Evolutionary conservation across 352 stramenopile genomes (phyloP), one percentile per base, ranked within the genome.

Genomic region (Phytophthora quininea): DNA sequence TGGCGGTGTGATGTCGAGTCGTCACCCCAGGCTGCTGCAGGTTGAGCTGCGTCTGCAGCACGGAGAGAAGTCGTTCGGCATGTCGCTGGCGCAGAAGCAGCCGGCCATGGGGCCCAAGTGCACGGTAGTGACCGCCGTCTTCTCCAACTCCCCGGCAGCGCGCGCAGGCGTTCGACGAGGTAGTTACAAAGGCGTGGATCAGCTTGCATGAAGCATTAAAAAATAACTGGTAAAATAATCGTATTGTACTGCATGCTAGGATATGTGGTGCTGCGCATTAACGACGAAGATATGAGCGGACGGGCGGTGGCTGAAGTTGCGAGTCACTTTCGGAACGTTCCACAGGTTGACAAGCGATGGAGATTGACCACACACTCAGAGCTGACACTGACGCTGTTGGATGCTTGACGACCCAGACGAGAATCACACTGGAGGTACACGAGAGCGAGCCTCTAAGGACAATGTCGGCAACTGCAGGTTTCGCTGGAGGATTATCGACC

Each of bases 51-150:
- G 47, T n/a, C 83, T 89, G 58, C 58, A 58, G 9, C n/a, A 66
- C 14, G 65, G 71, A 40, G 85, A 93, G 50, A 64, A 69, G 3
- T 89, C 80, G 14, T 93, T 93, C 47, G 85, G 85, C 48, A 91
- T 93, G 79, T 88, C 80, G 46, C 67, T 92, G 10, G 79, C 80
- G 33, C 77, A 86, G 55, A 69, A 68, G 31, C 59, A 50, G 0
- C 48, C 47, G 2, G 29, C 69, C 0, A 15, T 75, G 14, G 53
- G 69, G 0, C 14, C 54, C 3, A 71, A 79, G 40, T 88, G 69
- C 31, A 82, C 80, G 3, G 67, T 82, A 24, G 79, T 91, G 19
- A 85, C 80, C 37, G 87, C 71, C 51, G 72, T 92, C 43, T 88
- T 89, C 38, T 69, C 71, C 12, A 64, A 84, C 45, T 90, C 79